phyloP scores from a whole-genome alignment of 208 protist genomes.

The Crithidia thermophila region DNA sequence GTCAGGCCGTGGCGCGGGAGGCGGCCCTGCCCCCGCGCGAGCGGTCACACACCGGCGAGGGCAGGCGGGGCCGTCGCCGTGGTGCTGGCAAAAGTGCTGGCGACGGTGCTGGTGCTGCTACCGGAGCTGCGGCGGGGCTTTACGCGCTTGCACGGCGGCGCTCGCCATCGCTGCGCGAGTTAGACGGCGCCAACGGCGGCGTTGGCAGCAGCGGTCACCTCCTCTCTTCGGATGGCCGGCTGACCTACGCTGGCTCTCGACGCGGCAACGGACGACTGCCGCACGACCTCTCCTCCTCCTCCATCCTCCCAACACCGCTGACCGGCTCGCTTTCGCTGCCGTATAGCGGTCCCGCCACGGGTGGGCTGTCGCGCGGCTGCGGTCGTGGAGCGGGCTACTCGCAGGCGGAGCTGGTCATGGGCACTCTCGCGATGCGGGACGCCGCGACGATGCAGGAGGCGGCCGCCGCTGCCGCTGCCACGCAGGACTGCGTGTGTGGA shows the following conservation, averaged over 20 bases:
- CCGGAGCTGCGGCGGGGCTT: background rate
- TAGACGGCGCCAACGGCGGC: background rate
- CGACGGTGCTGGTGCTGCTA: background rate
- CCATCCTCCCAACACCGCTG: background rate
- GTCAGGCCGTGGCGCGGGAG: constrained; percentile 4
- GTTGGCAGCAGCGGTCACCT: no score
- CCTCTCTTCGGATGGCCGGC: background rate
- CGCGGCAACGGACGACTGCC: background rate
- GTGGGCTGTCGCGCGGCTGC: background rate
- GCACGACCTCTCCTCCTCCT: background rate
- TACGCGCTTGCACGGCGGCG: background rate
- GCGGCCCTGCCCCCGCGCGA: background rate
- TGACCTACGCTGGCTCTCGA: background rate
- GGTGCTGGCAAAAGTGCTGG: no score
- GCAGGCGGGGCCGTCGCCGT: no score
- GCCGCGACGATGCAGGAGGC: background rate
- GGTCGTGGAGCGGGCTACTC: background rate
- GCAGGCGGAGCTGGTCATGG: constrained; percentile 11
- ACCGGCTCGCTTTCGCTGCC: background rate
- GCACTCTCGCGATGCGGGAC: background rate
- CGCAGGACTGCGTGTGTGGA: constrained; percentile 34
- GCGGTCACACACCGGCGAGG: background rate
- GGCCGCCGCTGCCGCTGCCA: background rate
- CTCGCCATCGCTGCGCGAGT: background rate
- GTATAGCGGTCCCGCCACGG: background rate